phyloP scores from a whole-genome alignment of 768 basidiomycete species.

The Termitomyces sp. region DNA sequence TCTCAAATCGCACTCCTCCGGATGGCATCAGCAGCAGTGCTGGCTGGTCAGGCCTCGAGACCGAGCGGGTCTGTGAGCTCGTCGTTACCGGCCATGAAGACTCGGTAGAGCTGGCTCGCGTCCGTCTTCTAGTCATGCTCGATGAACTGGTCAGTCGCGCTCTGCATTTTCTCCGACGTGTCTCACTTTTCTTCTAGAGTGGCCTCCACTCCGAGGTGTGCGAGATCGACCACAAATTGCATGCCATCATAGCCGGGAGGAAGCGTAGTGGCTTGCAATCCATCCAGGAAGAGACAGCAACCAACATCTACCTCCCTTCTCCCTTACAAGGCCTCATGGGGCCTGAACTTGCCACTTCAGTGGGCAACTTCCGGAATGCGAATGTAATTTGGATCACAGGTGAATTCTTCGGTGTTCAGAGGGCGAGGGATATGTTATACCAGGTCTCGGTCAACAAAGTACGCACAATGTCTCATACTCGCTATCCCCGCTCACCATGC shows the following conservation, averaged over 20 bases:
- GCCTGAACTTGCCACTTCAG: constrained; percentile 47
- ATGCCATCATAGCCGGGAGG: constrained; percentile 85
- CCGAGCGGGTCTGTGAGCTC: constrained; percentile 90
- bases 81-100: constrained; percentile 88
- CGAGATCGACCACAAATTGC: constrained; percentile 94
- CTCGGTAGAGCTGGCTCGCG: constrained; percentile 87
- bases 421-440: constrained; percentile 93
- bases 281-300: constrained; percentile 96
- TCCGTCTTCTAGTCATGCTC: constrained; percentile 87
- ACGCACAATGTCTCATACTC: constrained; percentile 15
- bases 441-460: constrained; percentile 88
- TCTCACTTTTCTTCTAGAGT: constrained; percentile 47
- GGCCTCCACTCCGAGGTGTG: constrained; percentile 87
- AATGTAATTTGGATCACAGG: constrained; percentile 96
- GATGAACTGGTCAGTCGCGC: constrained; percentile 79
- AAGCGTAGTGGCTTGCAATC: constrained; percentile 84
- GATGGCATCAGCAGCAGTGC: constrained; percentile 73
- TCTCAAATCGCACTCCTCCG: constrained; percentile 73
- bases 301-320: constrained; percentile 94
- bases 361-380: constrained; percentile 49
- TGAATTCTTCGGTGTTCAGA: constrained; percentile 93
- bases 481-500: not conserved
- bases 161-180: not conserved
- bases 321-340: constrained; percentile 85
- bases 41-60: constrained; percentile 89